Conservation (phyloP, 2,329 filamentous ascomycete species). For the Aspergillus fijiensis region DNA sequence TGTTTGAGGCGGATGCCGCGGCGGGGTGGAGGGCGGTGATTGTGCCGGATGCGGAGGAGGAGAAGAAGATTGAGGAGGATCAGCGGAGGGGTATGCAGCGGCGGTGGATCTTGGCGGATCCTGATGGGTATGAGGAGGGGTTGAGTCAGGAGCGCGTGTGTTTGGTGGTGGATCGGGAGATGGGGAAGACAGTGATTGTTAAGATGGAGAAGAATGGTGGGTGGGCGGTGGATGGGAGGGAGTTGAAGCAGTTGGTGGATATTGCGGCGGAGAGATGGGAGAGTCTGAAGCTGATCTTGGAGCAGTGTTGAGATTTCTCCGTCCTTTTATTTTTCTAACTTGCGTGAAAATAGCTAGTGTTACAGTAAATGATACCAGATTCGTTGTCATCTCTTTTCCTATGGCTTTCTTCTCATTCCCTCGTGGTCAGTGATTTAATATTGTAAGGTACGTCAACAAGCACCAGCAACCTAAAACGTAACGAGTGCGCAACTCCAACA, state of each 20-base stretch:
- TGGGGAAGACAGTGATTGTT: constrained; percentile 56
- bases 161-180: constrained; percentile 66
- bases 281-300: constrained; percentile 52
- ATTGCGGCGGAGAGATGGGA: constrained; percentile 65
- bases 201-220: constrained; percentile 84
- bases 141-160: constrained; percentile 82
- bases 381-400: background rate
- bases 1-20: constrained; percentile 65
- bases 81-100: constrained; percentile 35
- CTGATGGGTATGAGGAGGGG: constrained; percentile 84
- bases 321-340: background rate
- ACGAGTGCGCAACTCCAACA: background rate
- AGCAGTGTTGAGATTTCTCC: constrained; percentile 26
- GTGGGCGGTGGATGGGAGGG: constrained; percentile 62
- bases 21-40: constrained; percentile 40
- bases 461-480: background rate
- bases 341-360: constrained; percentile 6
- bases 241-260: constrained; percentile 60
- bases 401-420: background rate
- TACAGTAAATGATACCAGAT: constrained; percentile 27
- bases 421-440: background rate
- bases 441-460: background rate
- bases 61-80: constrained; percentile 46
- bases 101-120: constrained; percentile 78
- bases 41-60: constrained; percentile 34